Conservation (phyloP, 2,329 filamentous ascomycete species). For the Cladophialophora psammophila region DNA sequence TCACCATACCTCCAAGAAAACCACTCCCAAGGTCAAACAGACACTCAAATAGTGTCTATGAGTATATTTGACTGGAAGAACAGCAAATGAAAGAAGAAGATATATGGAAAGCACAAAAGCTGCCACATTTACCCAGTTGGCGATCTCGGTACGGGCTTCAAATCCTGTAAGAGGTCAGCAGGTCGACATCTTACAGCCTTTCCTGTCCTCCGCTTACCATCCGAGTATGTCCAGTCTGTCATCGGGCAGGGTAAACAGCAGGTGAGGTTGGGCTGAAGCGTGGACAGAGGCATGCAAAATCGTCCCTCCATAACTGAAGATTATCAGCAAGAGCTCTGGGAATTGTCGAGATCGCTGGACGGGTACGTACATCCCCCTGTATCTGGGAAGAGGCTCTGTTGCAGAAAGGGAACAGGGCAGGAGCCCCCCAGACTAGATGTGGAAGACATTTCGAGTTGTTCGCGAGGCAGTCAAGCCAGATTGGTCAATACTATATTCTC, state of each 20-base stretch:
- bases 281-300: conserved; percentile 60
- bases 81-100: conserved; percentile 78
- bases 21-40: conserved; percentile 77
- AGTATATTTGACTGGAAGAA: conserved; percentile 86
- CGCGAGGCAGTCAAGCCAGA: conserved; percentile 29
- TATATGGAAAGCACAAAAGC: conserved; percentile 76
- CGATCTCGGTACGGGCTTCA: conserved; percentile 65
- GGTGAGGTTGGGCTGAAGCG: conserved; percentile 56
- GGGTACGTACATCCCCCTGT: conserved; percentile 70
- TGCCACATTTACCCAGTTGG: conserved; percentile 84
- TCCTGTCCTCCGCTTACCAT: conserved; percentile 52
- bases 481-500: conserved; percentile 30
- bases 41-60: conserved; percentile 92
- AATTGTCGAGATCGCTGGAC: conserved; percentile 9
- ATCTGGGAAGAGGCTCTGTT: conserved; percentile 65
- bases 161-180: conserved; percentile 52
- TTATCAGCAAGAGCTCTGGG: conserved; percentile 43
- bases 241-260: conserved; percentile 94
- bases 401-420: conserved; percentile 75
- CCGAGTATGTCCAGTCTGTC: conserved; percentile 75
- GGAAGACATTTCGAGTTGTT: conserved; percentile 25
- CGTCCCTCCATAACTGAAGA: conserved; percentile 65
- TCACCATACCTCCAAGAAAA: conserved; percentile 77
- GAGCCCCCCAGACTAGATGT: conserved; percentile 48
- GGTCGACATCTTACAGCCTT: not conserved